Conservation (phyloP, 257 asterid species). For the Solanum dulcamara region DNA sequence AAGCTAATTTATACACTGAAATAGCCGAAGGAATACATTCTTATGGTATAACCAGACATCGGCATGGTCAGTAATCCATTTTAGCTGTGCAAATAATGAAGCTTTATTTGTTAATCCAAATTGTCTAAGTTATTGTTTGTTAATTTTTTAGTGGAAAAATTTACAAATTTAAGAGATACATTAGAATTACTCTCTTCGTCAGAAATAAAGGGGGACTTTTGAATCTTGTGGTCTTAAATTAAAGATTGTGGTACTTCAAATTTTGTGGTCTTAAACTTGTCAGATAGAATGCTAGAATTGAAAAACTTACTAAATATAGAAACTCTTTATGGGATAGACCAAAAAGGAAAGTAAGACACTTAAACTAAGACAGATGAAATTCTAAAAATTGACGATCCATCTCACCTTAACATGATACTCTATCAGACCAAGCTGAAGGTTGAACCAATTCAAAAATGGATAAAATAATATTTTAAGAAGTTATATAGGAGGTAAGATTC, state of each 20-base stretch:
- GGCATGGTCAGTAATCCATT: constrained; percentile 61
- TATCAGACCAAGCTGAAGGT: not conserved
- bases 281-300: not conserved
- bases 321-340: not conserved
- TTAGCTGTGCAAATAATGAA: not conserved
- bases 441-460: not conserved
- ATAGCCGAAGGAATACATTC: constrained; percentile 93
- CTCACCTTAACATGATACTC: not conserved
- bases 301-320: not conserved
- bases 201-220: not conserved
- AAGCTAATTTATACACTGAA: constrained; percentile 90
- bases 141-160: not conserved
- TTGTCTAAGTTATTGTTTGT: not conserved
- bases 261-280: not conserved
- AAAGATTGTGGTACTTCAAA: not conserved
- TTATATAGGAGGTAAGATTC: not conserved
- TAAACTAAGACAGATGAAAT: not conserved
- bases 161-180: not conserved
- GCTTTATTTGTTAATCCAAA: not conserved
- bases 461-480: not conserved
- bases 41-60: constrained; percentile 78
- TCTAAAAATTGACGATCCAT: not conserved
- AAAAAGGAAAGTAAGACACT: not conserved
- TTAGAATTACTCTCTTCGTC: not conserved
- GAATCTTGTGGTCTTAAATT: not conserved